Percentiles rank a stretch among this genome's conserved stretches.
Evolutionary conservation across 2,329 filamentous ascomycete genomes (phyloP).

Genomic region (Chaetomiaceae sp.): DNA sequence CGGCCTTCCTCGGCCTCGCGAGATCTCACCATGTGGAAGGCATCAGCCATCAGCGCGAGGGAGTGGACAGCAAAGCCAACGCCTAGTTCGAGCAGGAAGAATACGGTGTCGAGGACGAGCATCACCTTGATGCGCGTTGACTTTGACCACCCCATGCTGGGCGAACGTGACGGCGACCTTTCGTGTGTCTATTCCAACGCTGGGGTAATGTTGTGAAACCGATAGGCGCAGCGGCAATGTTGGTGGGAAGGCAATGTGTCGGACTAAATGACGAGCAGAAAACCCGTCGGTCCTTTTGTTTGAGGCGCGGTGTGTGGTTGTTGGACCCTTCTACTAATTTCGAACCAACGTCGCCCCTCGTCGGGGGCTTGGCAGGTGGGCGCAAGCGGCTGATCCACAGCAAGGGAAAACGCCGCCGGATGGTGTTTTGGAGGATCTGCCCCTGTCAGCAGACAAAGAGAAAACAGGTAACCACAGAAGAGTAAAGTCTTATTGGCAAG

Average conservation of each 20-base stretch:
- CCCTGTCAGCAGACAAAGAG: not conserved
- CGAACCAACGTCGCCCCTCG: not conserved
- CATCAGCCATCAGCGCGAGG: constrained; percentile 89
- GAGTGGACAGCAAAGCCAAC: constrained; percentile 85
- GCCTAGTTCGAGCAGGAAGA: constrained; percentile 86
- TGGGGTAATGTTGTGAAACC: not conserved
- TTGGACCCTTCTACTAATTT: not conserved
- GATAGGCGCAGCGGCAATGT: not conserved
- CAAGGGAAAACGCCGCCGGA: not conserved
- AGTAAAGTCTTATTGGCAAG: not conserved
- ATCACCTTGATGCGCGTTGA: constrained; percentile 88
- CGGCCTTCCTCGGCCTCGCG: not conserved
- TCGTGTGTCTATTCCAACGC: not conserved
- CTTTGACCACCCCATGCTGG: constrained; percentile 81
- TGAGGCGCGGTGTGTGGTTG: constrained; percentile 1
- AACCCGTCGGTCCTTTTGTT: not conserved
- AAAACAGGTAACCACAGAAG: not conserved
- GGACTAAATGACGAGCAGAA: not conserved
- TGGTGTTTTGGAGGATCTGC: not conserved
- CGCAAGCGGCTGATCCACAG: constrained; percentile 5
- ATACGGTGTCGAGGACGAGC: constrained; percentile 80
- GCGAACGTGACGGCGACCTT: not conserved
- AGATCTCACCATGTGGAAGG: constrained; percentile 85
- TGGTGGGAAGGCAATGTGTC: not conserved
- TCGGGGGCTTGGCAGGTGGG: constrained; percentile 5